Percentiles rank a stretch among this genome's conserved stretches.
Conservation (phyloP, 345 rosid genomes). For the Pseudoturritis turrita region DNA sequence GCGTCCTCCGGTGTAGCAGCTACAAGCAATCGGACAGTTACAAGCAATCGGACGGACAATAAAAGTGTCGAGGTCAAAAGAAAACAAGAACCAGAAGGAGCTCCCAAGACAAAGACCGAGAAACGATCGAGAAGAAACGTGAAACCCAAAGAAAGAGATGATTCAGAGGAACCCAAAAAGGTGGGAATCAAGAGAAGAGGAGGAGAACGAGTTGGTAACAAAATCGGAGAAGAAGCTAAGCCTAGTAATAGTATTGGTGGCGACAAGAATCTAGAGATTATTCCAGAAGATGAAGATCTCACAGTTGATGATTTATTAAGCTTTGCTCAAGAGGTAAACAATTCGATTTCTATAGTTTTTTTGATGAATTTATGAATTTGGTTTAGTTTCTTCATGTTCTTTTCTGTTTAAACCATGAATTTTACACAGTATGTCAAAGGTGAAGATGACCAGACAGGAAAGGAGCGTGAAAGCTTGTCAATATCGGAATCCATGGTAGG, state of each 20-base stretch:
- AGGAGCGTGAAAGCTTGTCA: not conserved
- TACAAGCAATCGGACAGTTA: not conserved
- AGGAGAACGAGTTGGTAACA: not conserved
- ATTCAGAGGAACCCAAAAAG: slow-evolving; percentile 3
- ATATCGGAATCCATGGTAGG: not conserved
- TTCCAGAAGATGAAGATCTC: not conserved
- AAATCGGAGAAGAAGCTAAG: not conserved
- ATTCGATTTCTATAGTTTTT: not conserved
- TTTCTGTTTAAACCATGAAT: not conserved
- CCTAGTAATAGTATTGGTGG: not conserved
- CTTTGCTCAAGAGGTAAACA: slow-evolving; percentile 28
- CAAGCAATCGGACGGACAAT: not conserved
- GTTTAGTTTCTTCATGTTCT: not conserved
- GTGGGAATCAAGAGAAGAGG: not conserved
- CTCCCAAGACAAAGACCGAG: not conserved
- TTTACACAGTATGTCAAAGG: slow-evolving; percentile 18
- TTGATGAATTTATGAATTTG: not conserved
- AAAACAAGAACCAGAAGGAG: slow-evolving; percentile 3
- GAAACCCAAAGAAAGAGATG: not conserved
- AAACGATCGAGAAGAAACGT: slow-evolving; percentile 12
- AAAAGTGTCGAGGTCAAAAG: not conserved
- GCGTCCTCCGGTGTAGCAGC: slow-evolving; percentile 7
- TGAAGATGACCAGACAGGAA: not conserved
- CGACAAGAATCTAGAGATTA: not conserved
- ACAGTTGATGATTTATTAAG: slow-evolving; percentile 26